phyloP scores from a whole-genome alignment of 2,329 filamentous ascomycete genomes.

The Hypoxylon sp. region DNA sequence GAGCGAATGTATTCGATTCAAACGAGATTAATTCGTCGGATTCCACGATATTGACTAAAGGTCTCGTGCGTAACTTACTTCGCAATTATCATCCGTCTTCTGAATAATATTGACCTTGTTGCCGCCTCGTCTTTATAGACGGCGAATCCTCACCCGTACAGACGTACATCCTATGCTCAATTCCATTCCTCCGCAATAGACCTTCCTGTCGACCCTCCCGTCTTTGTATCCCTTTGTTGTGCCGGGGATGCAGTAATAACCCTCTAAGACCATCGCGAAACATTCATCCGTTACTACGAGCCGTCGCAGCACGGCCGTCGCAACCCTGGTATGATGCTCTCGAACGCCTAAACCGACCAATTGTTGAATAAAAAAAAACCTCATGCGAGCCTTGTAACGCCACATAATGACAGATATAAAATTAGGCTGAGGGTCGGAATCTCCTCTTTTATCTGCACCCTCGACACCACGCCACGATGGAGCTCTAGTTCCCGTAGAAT shows the following conservation, averaged over 20 bases:
- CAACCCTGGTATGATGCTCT: conserved; percentile 42
- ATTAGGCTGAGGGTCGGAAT: conserved; percentile 20
- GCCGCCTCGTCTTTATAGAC: not conserved
- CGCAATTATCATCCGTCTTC: conserved; percentile 18
- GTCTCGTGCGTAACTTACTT: conserved; percentile 11
- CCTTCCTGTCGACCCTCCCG: conserved; percentile 16
- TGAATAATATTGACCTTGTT: not conserved
- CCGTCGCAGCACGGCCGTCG: conserved; percentile 22
- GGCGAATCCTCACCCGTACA: conserved; percentile 11
- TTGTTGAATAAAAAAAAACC: conserved; percentile 27
- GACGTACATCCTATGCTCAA: conserved; percentile 11
- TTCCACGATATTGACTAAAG: conserved; percentile 19
- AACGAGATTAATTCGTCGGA: conserved; percentile 9
- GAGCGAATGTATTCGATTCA: conserved; percentile 19
- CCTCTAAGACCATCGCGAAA: conserved; percentile 41
- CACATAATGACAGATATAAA: conserved; percentile 40
- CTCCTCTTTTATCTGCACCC: conserved; percentile 9
- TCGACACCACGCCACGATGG: not conserved
- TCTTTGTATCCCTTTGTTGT: conserved; percentile 26
- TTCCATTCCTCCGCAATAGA: conserved; percentile 1
- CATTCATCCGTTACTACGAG: conserved; percentile 25
- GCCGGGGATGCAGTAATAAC: conserved; percentile 26
- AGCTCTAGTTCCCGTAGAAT: conserved; percentile 2
- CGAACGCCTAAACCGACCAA: conserved; percentile 40
- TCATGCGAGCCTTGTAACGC: conserved; percentile 42